phyloP scores from a whole-genome alignment of 2,329 filamentous ascomycete genomes.

The Ophiosphaerella korrae region DNA sequence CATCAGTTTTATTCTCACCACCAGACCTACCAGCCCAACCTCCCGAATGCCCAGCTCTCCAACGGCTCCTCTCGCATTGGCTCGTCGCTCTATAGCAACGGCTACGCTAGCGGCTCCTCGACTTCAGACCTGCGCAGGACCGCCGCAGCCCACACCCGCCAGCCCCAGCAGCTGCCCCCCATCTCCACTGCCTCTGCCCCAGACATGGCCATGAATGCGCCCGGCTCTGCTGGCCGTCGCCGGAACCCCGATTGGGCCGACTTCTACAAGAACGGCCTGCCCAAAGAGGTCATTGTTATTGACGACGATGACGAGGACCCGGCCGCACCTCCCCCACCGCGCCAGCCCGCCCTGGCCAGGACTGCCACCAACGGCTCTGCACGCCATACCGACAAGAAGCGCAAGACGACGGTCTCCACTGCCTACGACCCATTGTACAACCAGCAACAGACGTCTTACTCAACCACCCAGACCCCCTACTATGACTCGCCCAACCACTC shows the following conservation, averaged over 20 bases:
- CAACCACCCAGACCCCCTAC: slow-evolving; percentile 73
- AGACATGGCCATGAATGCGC: slow-evolving; percentile 30
- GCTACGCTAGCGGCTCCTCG: slow-evolving; percentile 44
- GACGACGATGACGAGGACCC: slow-evolving; percentile 53
- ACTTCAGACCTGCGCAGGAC: slow-evolving; percentile 46
- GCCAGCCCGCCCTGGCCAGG: slow-evolving; percentile 26
- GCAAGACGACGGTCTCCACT: slow-evolving; percentile 67
- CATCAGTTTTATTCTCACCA: slow-evolving; percentile 50
- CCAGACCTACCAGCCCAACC: slow-evolving; percentile 40
- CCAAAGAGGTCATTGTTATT: slow-evolving; percentile 59
- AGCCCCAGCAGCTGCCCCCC: slow-evolving; percentile 40
- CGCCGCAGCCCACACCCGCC: slow-evolving; percentile 38
- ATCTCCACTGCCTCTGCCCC: slow-evolving; percentile 24
- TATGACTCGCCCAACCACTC: slow-evolving; percentile 72
- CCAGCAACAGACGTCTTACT: slow-evolving; percentile 70
- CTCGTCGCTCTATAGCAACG: slow-evolving; percentile 45
- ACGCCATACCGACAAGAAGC: slow-evolving; percentile 71
- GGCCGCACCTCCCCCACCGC: slow-evolving; percentile 23
- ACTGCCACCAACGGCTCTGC: slow-evolving; percentile 50
- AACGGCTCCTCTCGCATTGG: slow-evolving; percentile 40
- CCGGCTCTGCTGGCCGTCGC: slow-evolving; percentile 25
- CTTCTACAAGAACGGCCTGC: slow-evolving; percentile 53
- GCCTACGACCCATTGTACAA: slow-evolving; percentile 75
- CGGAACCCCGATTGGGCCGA: slow-evolving; percentile 48
- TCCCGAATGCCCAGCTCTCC: slow-evolving; percentile 43